Conservation (phyloP, 2,329 filamentous ascomycete genomes). For the Thermothelomyces thermophilus region DNA sequence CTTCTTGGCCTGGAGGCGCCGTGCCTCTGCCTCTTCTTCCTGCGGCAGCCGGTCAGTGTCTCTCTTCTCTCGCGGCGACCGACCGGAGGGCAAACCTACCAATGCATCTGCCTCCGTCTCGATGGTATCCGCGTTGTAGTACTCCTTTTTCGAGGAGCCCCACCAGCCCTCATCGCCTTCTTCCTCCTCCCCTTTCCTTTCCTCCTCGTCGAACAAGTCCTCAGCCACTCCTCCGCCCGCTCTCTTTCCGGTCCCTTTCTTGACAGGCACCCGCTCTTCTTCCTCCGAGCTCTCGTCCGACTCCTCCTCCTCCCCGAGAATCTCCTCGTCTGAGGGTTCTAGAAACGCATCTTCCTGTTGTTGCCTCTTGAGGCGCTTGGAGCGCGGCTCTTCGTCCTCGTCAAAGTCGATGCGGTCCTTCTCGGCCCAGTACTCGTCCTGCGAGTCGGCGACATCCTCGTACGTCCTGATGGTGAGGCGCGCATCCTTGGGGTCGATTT, state of each 20-base stretch:
- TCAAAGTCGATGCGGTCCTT: slow-evolving; percentile 74
- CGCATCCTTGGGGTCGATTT: slow-evolving; percentile 51
- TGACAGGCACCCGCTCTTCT: slow-evolving; percentile 29
- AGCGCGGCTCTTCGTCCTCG: slow-evolving; percentile 64
- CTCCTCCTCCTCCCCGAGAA: slow-evolving; percentile 31
- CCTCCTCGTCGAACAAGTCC: slow-evolving; percentile 53
- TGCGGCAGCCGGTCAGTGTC: slow-evolving; percentile 8
- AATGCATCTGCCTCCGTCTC: slow-evolving; percentile 64
- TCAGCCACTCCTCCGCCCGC: slow-evolving; percentile 23
- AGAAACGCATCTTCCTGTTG: slow-evolving; percentile 59
- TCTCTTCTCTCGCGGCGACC: neutral
- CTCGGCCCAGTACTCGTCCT: slow-evolving; percentile 87
- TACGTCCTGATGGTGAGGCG: slow-evolving; percentile 59
- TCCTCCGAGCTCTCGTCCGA: slow-evolving; percentile 26
- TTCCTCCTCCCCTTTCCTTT: slow-evolving; percentile 41
- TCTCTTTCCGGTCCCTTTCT: slow-evolving; percentile 25
- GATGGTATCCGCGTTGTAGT: slow-evolving; percentile 79
- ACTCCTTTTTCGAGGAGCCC: slow-evolving; percentile 82
- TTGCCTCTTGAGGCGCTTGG: slow-evolving; percentile 67
- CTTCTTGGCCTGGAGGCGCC: slow-evolving; percentile 84
- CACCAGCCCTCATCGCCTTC: slow-evolving; percentile 64
- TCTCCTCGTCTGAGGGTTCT: slow-evolving; percentile 57
- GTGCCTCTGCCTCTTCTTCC: slow-evolving; percentile 88
- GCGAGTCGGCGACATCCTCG: slow-evolving; percentile 85
- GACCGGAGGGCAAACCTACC: slow-evolving; percentile 10